These are phyloP conservation scores for Hyphodiscus sp. DNA, from an alignment of 2,329 filamentous ascomycete genomes.

Conservation along the genomic window DNA sequence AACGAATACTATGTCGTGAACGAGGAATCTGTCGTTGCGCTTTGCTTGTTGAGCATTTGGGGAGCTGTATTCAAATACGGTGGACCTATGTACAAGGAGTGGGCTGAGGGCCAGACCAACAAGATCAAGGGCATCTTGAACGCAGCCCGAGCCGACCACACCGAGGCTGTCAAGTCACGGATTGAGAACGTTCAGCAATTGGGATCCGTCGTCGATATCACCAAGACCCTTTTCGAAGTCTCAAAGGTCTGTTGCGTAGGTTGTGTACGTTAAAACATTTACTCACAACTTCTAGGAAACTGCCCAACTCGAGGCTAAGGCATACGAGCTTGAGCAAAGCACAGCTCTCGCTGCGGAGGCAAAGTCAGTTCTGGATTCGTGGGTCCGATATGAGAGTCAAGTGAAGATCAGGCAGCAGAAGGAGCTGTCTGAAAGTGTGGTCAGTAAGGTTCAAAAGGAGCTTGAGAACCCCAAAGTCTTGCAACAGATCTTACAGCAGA, in stretches of 20 bases:
- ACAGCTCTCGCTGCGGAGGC: slow-evolving; percentile 88
- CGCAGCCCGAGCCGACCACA: slow-evolving; percentile 89
- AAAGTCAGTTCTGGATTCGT: slow-evolving; percentile 92
- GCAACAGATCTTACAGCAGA: slow-evolving; percentile 97
- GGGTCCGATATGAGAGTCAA: slow-evolving; percentile 97
- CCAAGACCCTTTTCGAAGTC: slow-evolving; percentile 93
- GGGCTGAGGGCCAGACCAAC: slow-evolving; percentile 80
- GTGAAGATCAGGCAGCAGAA: slow-evolving; percentile 98
- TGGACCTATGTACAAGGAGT: slow-evolving; percentile 85
- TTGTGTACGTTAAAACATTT: not conserved
- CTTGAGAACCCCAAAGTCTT: slow-evolving; percentile 95
- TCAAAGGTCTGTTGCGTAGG: slow-evolving; percentile 68
- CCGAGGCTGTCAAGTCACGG: slow-evolving; percentile 86
- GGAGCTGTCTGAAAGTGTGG: slow-evolving; percentile 88
- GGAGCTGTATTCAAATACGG: slow-evolving; percentile 86
- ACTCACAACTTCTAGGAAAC: slow-evolving; percentile 55
- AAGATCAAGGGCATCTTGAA: slow-evolving; percentile 96
- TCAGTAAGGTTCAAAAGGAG: slow-evolving; percentile 98
- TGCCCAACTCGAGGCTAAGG: slow-evolving; percentile 89
- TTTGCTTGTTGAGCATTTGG: slow-evolving; percentile 93
- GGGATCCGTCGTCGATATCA: slow-evolving; percentile 88
- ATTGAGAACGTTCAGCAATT: slow-evolving; percentile 95
- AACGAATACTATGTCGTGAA: slow-evolving; percentile 99
- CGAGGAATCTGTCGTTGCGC: slow-evolving; percentile 92
- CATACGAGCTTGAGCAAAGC: slow-evolving; percentile 95